These are phyloP conservation scores for Aspergillus niger DNA, from an alignment of 2,329 filamentous ascomycete species.

Conservation along the genomic window DNA sequence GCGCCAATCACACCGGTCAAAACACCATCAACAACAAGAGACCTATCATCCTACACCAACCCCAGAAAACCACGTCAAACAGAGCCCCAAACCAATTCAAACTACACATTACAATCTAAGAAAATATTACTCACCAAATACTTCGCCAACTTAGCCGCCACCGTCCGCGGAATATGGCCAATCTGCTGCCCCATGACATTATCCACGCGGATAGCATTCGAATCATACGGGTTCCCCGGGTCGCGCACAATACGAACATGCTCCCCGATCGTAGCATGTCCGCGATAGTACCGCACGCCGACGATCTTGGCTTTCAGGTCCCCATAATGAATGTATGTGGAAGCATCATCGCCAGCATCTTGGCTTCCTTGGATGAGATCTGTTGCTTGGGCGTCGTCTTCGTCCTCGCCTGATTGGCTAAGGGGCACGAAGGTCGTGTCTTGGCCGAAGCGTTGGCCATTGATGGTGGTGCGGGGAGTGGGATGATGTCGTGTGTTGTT, in stretches of 20 bases:
- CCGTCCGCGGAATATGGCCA: conserved; percentile 70
- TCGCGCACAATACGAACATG: conserved; percentile 66
- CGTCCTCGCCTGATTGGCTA: conserved; percentile 33
- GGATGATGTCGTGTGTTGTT: conserved; percentile 1
- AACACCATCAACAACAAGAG: conserved; percentile 67
- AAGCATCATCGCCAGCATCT: conserved; percentile 36
- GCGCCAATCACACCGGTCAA: conserved; percentile 66
- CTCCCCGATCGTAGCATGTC: conserved; percentile 64
- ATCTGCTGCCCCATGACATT: conserved; percentile 77
- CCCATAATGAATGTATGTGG: conserved; percentile 43
- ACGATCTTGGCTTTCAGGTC: conserved; percentile 58
- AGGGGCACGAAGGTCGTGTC: conserved; percentile 33
- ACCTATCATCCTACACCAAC: conserved; percentile 52
- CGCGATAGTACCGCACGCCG: conserved; percentile 64
- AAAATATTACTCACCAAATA: conserved; percentile 60
- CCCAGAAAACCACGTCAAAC: neutral
- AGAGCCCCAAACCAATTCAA: neutral
- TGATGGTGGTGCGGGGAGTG: conserved; percentile 16
- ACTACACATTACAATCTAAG: neutral
- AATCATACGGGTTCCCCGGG: conserved; percentile 68
- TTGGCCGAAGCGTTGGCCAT: conserved; percentile 33
- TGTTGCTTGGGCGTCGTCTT: conserved; percentile 40
- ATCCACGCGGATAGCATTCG: conserved; percentile 74
- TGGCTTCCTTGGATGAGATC: conserved; percentile 37
- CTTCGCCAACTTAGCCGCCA: conserved; percentile 71